A percentile compares a stretch with the other conserved stretches of the same genome.
phyloP scores from a whole-genome alignment of 2,329 filamentous ascomycete species.

The Colletotrichum lindemuthianum region DNA sequence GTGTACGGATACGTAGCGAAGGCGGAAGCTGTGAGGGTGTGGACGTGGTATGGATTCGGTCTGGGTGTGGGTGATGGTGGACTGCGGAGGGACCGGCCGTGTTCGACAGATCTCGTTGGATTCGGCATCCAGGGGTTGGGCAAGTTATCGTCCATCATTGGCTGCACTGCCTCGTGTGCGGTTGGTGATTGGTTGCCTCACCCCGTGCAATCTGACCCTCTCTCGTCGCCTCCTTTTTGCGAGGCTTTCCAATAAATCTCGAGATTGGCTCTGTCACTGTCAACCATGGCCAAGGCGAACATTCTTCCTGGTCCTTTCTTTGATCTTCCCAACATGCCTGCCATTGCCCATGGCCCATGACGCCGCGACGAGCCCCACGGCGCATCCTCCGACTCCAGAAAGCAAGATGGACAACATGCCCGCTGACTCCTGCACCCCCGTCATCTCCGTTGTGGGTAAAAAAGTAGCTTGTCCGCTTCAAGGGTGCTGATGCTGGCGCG shows the following conservation, averaged over 20 bases:
- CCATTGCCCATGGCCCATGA: background rate
- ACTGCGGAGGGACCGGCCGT: conserved; percentile 4
- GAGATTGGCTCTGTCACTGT: conserved; percentile 17
- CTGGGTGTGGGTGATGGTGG: too few relatives aligned
- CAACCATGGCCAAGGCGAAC: conserved; percentile 18
- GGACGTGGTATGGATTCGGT: too few relatives aligned
- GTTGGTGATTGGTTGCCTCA: conserved; percentile 33
- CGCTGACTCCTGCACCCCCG: conserved; percentile 31
- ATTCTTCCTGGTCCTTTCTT: background rate
- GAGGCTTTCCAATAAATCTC: conserved; percentile 29
- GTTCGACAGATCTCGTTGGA: conserved; percentile 26
- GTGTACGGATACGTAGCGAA: too few relatives aligned
- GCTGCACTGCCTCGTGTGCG: background rate
- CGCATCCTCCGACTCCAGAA: conserved; percentile 22
- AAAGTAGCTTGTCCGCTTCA: too few relatives aligned
- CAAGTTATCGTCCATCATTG: conserved; percentile 21
- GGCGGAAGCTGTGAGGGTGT: too few relatives aligned
- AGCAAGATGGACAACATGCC: background rate
- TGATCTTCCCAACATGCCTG: background rate
- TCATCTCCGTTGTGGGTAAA: too few relatives aligned
- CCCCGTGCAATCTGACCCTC: conserved; percentile 23
- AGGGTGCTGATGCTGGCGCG: too few relatives aligned
- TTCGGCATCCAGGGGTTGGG: conserved; percentile 32
- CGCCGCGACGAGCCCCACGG: conserved; percentile 20
- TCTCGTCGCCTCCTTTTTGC: conserved; percentile 35